Evolutionary conservation across 73 alveolate species (phyloP).

Genomic region (Effrenium voratum): DNA sequence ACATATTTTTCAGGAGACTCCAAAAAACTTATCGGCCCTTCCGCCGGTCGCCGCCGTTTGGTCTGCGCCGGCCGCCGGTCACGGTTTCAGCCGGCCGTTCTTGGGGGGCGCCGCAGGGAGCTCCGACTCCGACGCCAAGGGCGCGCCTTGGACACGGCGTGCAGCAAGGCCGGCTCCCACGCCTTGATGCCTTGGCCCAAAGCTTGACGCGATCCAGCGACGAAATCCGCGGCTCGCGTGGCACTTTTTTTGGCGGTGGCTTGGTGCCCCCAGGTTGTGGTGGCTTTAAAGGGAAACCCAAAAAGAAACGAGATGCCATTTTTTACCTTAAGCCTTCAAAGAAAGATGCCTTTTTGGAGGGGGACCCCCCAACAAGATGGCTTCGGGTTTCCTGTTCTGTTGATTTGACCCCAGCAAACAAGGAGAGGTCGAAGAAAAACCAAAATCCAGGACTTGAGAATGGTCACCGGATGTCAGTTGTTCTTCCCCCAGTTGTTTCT

Average conservation of each 20-base stretch:
- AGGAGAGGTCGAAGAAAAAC: too few species aligned
- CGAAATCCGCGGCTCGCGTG: not conserved
- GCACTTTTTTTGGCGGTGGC: not conserved
- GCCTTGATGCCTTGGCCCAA: constrained; percentile 26
- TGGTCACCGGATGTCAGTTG: too few species aligned
- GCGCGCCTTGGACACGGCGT: constrained; percentile 49
- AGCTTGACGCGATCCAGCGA: not conserved
- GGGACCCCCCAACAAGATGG: too few species aligned
- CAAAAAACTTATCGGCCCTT: not conserved
- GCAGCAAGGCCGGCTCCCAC: constrained; percentile 43
- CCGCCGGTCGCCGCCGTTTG: not conserved
- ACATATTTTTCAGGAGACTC: not conserved
- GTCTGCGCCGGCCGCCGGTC: not conserved
- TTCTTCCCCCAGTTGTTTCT: too few species aligned
- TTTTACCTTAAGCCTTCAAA: too few species aligned
- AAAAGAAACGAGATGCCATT: too few species aligned
- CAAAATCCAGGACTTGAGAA: too few species aligned
- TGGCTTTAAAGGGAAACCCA: too few species aligned
- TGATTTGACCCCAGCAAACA: too few species aligned
- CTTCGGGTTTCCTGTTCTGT: too few species aligned
- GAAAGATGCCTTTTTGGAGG: too few species aligned
- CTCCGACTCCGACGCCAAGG: not conserved
- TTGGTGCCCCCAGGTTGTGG: too few species aligned
- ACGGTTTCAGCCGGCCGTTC: not conserved
- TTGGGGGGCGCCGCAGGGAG: not conserved